phyloP scores from a whole-genome alignment of 1,284 basidiomycete genomes.

The Malassezia caprae region DNA sequence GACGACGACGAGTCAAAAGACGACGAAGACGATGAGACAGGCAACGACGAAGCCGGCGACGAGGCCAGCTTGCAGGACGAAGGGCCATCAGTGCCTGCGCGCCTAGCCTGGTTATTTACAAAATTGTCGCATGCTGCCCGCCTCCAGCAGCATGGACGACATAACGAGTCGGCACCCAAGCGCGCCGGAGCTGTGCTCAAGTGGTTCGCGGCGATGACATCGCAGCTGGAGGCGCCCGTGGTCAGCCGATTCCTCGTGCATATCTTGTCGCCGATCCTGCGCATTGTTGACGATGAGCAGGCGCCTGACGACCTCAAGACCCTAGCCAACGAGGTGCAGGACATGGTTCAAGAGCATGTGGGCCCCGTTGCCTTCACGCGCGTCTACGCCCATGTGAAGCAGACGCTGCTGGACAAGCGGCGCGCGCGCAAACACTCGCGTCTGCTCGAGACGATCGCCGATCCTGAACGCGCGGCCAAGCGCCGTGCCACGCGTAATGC shows the following conservation, averaged over 20 bases:
- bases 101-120: constrained; percentile 80
- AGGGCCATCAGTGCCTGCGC: constrained; percentile 19
- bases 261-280: constrained; percentile 73
- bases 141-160: constrained; percentile 41
- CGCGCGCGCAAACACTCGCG: constrained; percentile 63
- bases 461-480: constrained; percentile 29
- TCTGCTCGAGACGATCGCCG: constrained; percentile 49
- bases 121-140: constrained; percentile 76
- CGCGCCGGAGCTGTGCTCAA: constrained; percentile 11
- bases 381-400: constrained; percentile 69
- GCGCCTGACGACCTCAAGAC: constrained; percentile 61
- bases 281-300: constrained; percentile 63
- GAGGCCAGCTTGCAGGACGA: constrained; percentile 1
- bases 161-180: constrained; percentile 21
- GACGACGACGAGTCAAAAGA: too few relatives aligned
- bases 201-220: constrained; percentile 84
- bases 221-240: constrained; percentile 57
- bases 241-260: constrained; percentile 67
- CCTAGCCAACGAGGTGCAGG: constrained; percentile 72
- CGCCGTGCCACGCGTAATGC: constrained; percentile 21
- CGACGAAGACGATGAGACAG: constrained; percentile 7
- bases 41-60: constrained; percentile 28
- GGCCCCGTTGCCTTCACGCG: constrained; percentile 70
- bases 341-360: constrained; percentile 73
- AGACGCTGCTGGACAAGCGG: constrained; percentile 60